Percentiles rank a stretch among this genome's conserved stretches.
phyloP scores from a whole-genome alignment of 768 basidiomycete species.

The Boletellus ananas region DNA sequence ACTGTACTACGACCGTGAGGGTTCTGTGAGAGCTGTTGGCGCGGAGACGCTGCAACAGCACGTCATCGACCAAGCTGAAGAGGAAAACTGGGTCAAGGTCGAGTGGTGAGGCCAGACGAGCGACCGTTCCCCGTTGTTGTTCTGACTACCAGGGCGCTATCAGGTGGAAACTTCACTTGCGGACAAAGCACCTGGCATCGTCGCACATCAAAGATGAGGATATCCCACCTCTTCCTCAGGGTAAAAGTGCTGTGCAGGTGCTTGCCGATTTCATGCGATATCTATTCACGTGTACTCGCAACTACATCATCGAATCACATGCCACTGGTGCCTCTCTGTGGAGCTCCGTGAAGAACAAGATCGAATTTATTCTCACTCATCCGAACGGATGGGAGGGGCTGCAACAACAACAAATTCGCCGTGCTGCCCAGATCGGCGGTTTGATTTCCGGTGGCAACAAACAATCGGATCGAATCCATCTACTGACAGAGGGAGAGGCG shows the following conservation, averaged over 20 bases:
- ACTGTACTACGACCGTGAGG: slow-evolving; percentile 42
- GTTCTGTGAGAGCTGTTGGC: slow-evolving; percentile 39
- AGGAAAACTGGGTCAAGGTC: slow-evolving; percentile 35
- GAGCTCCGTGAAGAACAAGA: slow-evolving; percentile 16
- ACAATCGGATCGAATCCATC: slow-evolving; percentile 15
- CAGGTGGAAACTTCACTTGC: slow-evolving; percentile 37
- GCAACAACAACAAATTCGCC: slow-evolving; percentile 27
- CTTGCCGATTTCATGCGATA: slow-evolving; percentile 25
- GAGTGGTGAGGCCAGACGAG: slow-evolving; percentile 33
- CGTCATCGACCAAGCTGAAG: slow-evolving; percentile 36
- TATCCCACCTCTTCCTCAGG: not conserved
- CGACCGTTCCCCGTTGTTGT: not conserved
- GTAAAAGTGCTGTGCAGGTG: not conserved
- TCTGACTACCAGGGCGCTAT: not conserved
- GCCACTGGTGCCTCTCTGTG: slow-evolving; percentile 26
- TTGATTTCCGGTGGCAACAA: slow-evolving; percentile 14
- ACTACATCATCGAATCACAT: slow-evolving; percentile 22
- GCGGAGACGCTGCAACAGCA: slow-evolving; percentile 39
- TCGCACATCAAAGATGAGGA: not conserved
- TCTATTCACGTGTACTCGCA: slow-evolving; percentile 19
- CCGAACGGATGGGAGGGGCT: too few relatives aligned
- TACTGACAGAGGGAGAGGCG: slow-evolving; percentile 27
- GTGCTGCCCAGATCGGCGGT: slow-evolving; percentile 21
- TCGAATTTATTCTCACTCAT: slow-evolving; percentile 25
- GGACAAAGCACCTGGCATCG: slow-evolving; percentile 13